Conservation (phyloP, 805 yeast species). For the Nakazawaea ambrosiae region DNA sequence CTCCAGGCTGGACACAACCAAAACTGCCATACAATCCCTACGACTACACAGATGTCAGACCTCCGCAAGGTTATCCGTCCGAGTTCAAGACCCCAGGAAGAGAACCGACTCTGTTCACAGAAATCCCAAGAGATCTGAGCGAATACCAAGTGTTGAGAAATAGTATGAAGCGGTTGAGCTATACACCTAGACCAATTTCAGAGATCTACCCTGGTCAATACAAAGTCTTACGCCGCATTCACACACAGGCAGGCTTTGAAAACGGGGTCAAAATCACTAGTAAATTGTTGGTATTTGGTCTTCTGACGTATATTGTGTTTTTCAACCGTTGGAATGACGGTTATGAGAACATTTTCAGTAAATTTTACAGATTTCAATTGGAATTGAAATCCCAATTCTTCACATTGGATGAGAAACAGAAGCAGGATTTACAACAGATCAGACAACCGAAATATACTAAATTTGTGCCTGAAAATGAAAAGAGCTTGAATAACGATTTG, state of each 20-base stretch:
- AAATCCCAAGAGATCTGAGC: constrained; percentile 56
- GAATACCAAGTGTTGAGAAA: constrained; percentile 64
- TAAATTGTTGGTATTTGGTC: constrained; percentile 37
- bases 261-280: constrained; percentile 57
- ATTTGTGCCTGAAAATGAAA: background rate
- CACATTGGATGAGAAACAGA: constrained; percentile 50
- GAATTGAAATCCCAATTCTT: constrained; percentile 43
- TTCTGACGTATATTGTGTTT: constrained; percentile 56
- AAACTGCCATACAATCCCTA: constrained; percentile 82
- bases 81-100: constrained; percentile 66
- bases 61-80: constrained; percentile 81
- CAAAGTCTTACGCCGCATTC: constrained; percentile 58
- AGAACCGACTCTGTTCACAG: constrained; percentile 35
- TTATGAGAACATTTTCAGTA: constrained; percentile 65
- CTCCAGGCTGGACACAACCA: constrained; percentile 76
- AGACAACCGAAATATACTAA: constrained; percentile 27
- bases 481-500: background rate
- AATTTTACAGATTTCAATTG: constrained; percentile 57
- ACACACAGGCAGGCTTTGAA: constrained; percentile 44
- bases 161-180: constrained; percentile 66
- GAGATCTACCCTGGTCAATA: constrained; percentile 74
- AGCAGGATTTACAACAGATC: constrained; percentile 49
- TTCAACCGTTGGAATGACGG: constrained; percentile 85
- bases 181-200: constrained; percentile 72
- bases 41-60: constrained; percentile 69